Evolutionary conservation across 2,329 filamentous ascomycete species (phyloP).

Genomic region (Venturia effusa): DNA sequence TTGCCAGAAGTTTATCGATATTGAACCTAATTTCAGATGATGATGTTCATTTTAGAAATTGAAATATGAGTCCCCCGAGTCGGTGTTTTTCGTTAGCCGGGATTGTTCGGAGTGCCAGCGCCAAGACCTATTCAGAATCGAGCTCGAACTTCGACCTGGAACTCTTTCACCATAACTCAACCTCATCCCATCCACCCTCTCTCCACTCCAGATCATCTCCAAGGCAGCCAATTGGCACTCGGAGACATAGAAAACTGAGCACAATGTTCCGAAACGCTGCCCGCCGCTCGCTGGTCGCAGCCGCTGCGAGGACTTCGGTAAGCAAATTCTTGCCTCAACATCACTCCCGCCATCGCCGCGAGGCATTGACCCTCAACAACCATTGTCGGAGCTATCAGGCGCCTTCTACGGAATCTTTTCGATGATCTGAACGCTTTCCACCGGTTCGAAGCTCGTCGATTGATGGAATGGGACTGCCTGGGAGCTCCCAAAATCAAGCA

Average conservation of each 20-base stretch:
- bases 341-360: background rate
- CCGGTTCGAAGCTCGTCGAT: background rate
- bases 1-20: background rate
- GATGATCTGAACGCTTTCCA: background rate
- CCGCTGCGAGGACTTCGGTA: slow-evolving; percentile 8
- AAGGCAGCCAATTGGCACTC: background rate
- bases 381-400: background rate
- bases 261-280: slow-evolving; percentile 6
- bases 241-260: background rate
- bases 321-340: slow-evolving; percentile 4
- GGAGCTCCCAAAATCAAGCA: background rate
- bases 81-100: background rate
- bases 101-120: background rate
- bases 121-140: background rate
- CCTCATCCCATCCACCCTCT: background rate
- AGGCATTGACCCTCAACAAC: background rate
- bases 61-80: background rate
- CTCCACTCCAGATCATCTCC: background rate
- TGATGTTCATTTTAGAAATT: background rate
- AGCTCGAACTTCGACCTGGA: background rate
- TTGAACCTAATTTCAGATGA: background rate
- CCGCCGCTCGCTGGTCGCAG: slow-evolving; percentile 8
- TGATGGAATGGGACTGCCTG: background rate
- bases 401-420: background rate
- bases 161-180: background rate